Evolutionary conservation across 495 filamentous ascomycete species (phyloP), one percentile per base, ranked within the genome.

Genomic region (Aspergillus ostianus): DNA sequence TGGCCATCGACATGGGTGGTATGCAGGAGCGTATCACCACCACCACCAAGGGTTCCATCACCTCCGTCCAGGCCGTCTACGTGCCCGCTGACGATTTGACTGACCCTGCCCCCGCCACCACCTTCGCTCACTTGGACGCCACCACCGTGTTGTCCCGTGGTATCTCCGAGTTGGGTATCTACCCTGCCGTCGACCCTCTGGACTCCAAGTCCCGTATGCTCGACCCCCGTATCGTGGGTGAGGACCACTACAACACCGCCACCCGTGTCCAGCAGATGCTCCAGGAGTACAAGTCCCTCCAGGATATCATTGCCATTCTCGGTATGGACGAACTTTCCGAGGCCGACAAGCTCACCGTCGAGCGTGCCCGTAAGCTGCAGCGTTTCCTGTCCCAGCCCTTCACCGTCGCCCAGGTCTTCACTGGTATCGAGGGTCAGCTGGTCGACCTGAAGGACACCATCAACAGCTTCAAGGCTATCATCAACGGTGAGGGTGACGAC

Each of bases 1-100:
- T 98, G 71, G 95, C 94, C 84, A 92, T 98, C 78, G 94, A 98
- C 84, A 98, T 98, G 94, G 94, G 94, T 91, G 81, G 83, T 73
- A 98, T 98, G 94, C 94, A 98, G 82, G 94, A 98, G 80, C 95
- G 94, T 87, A 98, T 98, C 75, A 98, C 94, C 76, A 98, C 94
- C 78, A 98, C 94, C 79, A 92, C 87, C 74, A 96, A 98, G 86
- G 94, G 94, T 76, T 98, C 94, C 74, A 98, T 98, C 81, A 98
- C 94, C 65, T 98, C 94, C 67, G 94, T 98, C 79, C 94, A 98
- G 86, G 94, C 94, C 81, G 94, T 98, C 82, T 98, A 98, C 83
- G 94, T 98, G 78, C 95, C 94, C 73, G 95, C 94, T 87, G 94
- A 98, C 77, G 94, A 98, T 89, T 86, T 98, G 90, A 98, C 94